phyloP scores from a whole-genome alignment of 2,329 filamentous ascomycete genomes.

The Fusarium sp. region DNA sequence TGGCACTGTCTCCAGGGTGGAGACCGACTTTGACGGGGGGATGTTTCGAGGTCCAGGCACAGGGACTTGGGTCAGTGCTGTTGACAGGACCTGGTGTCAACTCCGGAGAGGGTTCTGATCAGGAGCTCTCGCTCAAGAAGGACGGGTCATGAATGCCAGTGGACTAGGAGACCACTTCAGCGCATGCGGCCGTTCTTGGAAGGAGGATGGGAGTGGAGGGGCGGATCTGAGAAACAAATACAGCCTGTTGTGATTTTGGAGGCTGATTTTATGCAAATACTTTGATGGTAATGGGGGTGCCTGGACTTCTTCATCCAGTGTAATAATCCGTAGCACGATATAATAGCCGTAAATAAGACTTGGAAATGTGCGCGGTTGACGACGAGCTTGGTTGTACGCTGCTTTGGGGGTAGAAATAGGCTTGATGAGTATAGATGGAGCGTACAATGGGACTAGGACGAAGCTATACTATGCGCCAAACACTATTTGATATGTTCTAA shows the following conservation, averaged over 20 bases:
- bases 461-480: conserved; percentile 46
- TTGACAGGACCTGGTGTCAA: conserved; percentile 45
- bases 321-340: conserved; percentile 31
- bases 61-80: conserved; percentile 49
- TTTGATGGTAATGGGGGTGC: conserved; percentile 37
- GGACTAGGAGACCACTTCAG: conserved; percentile 48
- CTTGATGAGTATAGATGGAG: conserved; percentile 42
- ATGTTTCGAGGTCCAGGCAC: conserved; percentile 54
- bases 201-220: conserved; percentile 55
- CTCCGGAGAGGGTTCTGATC: conserved; percentile 47
- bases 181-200: conserved; percentile 61
- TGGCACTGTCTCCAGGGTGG: conserved; percentile 62
- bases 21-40: conserved; percentile 50
- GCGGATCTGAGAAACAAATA: conserved; percentile 44
- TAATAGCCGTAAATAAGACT: conserved; percentile 9
- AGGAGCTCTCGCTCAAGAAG: conserved; percentile 39
- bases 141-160: conserved; percentile 43
- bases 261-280: conserved; percentile 40
- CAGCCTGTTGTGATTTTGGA: conserved; percentile 42
- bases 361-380: conserved; percentile 23
- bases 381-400: conserved; percentile 37
- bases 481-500: conserved; percentile 38
- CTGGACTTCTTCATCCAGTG: conserved; percentile 34
- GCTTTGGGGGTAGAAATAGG: conserved; percentile 35
- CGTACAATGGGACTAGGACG: conserved; percentile 42